These are phyloP conservation scores for Alloascoidea hylecoeti DNA, from an alignment of 805 yeast species.

Conservation along the genomic window DNA sequence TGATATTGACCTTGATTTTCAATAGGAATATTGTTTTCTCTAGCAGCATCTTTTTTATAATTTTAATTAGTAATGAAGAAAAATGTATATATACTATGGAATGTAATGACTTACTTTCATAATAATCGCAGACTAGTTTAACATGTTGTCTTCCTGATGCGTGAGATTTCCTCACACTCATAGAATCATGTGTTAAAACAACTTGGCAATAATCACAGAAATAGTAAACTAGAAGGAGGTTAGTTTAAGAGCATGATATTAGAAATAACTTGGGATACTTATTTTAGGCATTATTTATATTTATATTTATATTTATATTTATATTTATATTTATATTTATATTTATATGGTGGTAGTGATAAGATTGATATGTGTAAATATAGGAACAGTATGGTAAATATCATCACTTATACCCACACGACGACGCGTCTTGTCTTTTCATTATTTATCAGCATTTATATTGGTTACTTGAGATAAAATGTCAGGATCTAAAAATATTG, in stretches of 20 bases:
- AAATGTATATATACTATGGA: too few species aligned
- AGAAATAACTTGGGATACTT: slow-evolving; percentile 7
- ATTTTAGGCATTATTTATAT: slow-evolving; percentile 12
- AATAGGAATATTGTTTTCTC: background rate
- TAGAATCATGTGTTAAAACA: slow-evolving; percentile 77
- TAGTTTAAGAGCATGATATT: slow-evolving; percentile 4
- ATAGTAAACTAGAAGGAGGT: slow-evolving; percentile 7
- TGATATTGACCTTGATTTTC: background rate
- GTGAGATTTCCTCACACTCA: slow-evolving; percentile 74
- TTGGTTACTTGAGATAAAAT: too few species aligned
- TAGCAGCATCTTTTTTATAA: background rate
- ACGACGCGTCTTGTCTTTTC: too few species aligned
- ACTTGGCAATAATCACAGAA: slow-evolving; percentile 73
- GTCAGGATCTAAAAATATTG: background rate
- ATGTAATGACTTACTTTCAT: slow-evolving; percentile 36
- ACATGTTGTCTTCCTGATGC: slow-evolving; percentile 66
- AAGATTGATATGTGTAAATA: background rate
- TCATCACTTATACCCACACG: too few species aligned
- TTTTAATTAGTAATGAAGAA: background rate
- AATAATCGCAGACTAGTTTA: slow-evolving; percentile 58
- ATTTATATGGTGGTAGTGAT: slow-evolving; percentile 1
- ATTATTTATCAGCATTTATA: too few species aligned
- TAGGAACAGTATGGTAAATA: too few species aligned
- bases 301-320: background rate
- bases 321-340: background rate